Evolutionary conservation across 179 eudicot genomes (phyloP).

Genomic region (Actinidia chinensis): DNA sequence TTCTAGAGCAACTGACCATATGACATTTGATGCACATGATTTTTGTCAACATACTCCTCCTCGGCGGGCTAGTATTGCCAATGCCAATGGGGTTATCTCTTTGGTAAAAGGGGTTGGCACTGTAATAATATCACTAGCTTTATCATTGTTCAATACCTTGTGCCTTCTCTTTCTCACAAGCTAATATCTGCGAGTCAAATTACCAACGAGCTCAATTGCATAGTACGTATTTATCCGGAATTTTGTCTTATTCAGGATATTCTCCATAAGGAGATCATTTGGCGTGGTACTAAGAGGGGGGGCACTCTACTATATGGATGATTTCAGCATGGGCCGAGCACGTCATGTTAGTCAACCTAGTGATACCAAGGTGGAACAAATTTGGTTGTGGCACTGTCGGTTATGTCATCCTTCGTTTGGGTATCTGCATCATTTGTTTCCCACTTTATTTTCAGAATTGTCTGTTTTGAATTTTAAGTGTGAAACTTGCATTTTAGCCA

Average conservation of each 20-base stretch:
- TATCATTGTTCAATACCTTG: neutral
- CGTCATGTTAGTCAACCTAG: neutral
- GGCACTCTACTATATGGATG: conserved; percentile 5
- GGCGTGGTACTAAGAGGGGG: conserved; percentile 6
- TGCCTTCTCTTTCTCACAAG: neutral
- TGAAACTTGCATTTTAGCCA: conserved; percentile 6
- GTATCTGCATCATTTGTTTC: neutral
- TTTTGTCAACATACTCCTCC: neutral
- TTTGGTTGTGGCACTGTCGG: neutral
- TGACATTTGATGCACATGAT: neutral
- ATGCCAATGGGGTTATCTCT: neutral
- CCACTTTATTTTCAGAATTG: neutral
- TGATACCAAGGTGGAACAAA: neutral
- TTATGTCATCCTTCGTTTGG: too few species aligned
- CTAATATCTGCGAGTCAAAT: neutral
- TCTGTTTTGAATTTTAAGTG: neutral
- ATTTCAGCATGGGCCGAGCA: neutral
- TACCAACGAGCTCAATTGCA: neutral
- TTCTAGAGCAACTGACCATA: neutral
- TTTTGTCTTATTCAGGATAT: neutral
- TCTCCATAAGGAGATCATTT: neutral
- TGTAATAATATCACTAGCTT: neutral
- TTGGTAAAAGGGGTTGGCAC: neutral
- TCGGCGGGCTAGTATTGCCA: neutral
- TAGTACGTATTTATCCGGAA: neutral